Conservation (phyloP, 176 grass and related monocot species). For the Musa itinerans region DNA sequence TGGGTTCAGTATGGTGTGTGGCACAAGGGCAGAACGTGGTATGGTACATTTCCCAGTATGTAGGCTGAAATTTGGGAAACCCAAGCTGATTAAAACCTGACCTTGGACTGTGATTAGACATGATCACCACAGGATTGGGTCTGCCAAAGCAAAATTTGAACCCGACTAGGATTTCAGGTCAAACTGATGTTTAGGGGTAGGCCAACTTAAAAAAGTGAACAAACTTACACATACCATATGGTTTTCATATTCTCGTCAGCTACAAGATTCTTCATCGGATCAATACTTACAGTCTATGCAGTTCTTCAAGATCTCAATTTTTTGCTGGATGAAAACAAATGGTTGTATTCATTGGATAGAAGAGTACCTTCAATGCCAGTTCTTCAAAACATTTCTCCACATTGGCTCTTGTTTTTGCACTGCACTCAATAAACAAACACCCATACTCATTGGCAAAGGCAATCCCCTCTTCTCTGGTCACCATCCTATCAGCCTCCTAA, state of each 20-base stretch:
- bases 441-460: conserved; percentile 68
- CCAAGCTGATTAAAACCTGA: too few relatives aligned
- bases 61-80: too few relatives aligned
- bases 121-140: too few relatives aligned
- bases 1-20: too few relatives aligned
- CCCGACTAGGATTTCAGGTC: too few relatives aligned
- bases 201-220: not conserved
- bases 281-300: not conserved
- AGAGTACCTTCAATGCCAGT: conserved; percentile 68
- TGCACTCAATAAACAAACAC: conserved; percentile 83
- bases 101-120: too few relatives aligned
- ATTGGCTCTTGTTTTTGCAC: conserved; percentile 79
- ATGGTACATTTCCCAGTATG: too few relatives aligned
- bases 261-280: not conserved
- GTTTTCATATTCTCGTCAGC: not conserved
- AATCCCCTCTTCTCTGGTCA: conserved; percentile 82
- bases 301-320: not conserved
- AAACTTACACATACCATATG: not conserved
- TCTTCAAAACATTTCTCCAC: conserved; percentile 96
- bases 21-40: too few relatives aligned
- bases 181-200: too few relatives aligned
- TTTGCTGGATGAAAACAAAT: conserved; percentile 10
- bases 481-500: conserved; percentile 68
- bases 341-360: conserved; percentile 12
- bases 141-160: too few relatives aligned